phyloP scores from a whole-genome alignment of 331 rosid species.

The Cucumis variabilis region DNA sequence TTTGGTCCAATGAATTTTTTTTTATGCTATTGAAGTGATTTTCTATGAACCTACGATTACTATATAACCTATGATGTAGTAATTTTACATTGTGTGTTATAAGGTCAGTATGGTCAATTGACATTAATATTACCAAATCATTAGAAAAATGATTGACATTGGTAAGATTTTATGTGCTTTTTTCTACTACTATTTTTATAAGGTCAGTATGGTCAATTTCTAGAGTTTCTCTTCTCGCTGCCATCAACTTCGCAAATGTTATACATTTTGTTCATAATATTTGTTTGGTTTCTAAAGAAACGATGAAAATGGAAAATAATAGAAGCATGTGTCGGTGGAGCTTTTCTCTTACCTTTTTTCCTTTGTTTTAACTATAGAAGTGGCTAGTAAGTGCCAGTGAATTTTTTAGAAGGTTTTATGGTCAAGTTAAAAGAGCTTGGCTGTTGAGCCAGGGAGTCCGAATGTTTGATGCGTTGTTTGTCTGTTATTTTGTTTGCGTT shows the following conservation, averaged over 20 bases:
- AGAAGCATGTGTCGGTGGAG: not conserved
- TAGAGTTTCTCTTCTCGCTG: slow-evolving; percentile 20
- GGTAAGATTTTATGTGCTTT: too few relatives aligned
- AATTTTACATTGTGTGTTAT: too few relatives aligned
- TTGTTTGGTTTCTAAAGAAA: not conserved
- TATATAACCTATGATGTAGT: too few relatives aligned
- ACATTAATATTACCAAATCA: too few relatives aligned
- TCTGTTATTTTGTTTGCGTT: not conserved
- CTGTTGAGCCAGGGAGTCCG: not conserved
- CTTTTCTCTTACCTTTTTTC: not conserved
- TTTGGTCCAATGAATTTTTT: too few relatives aligned
- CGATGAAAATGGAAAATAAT: not conserved
- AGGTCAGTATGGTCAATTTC: too few relatives aligned
- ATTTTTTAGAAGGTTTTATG: slow-evolving; percentile 19
- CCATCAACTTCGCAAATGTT: slow-evolving; percentile 17
- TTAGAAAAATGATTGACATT: too few relatives aligned
- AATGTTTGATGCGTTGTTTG: slow-evolving; percentile 17
- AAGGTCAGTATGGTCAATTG: too few relatives aligned
- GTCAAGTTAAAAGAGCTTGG: not conserved
- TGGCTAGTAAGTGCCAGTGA: slow-evolving; percentile 3
- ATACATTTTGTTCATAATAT: not conserved
- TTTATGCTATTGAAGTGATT: too few relatives aligned
- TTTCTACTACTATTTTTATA: too few relatives aligned
- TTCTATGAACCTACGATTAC: too few relatives aligned
- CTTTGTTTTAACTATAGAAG: not conserved